Conservation (phyloP, 2,329 filamentous ascomycete genomes). For the Furcasterigmium sp. region DNA sequence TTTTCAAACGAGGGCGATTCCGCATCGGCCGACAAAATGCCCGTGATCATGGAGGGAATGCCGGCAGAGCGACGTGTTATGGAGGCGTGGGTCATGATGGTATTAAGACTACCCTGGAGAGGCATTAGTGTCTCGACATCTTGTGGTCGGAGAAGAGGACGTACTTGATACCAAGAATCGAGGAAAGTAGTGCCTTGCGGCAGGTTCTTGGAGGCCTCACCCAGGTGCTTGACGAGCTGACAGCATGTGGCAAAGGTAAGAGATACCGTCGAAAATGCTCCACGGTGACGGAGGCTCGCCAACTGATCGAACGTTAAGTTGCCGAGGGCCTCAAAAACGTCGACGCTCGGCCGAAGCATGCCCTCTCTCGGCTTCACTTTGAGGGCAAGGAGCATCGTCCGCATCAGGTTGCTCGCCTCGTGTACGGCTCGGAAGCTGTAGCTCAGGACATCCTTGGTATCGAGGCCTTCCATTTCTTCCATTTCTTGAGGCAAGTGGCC, state of each 20-base stretch:
- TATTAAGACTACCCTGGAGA: slow-evolving; percentile 55
- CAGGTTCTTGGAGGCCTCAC: slow-evolving; percentile 12
- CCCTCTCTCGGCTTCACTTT: slow-evolving; percentile 38
- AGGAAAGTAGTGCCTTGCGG: slow-evolving; percentile 39
- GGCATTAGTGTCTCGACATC: slow-evolving; percentile 11
- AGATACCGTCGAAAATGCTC: slow-evolving; percentile 89
- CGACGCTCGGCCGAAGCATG: slow-evolving; percentile 40
- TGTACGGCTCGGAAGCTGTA: slow-evolving; percentile 96
- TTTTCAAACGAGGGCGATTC: slow-evolving; percentile 55
- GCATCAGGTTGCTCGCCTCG: slow-evolving; percentile 77
- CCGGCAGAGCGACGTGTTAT: slow-evolving; percentile 90
- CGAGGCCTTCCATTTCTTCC: slow-evolving; percentile 64
- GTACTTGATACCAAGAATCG: slow-evolving; percentile 65
- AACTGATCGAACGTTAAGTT: slow-evolving; percentile 77
- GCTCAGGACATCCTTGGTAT: slow-evolving; percentile 85
- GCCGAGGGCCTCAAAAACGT: slow-evolving; percentile 62
- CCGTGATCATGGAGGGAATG: slow-evolving; percentile 80
- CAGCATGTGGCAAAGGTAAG: slow-evolving; percentile 83
- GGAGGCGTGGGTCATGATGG: slow-evolving; percentile 70
- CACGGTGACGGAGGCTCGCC: slow-evolving; percentile 77
- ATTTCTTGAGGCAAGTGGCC: slow-evolving; percentile 75
- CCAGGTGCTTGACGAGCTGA: slow-evolving; percentile 49
- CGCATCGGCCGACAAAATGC: slow-evolving; percentile 66
- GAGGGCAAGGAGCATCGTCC: slow-evolving; percentile 51
- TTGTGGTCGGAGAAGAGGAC: neutral